Conservation (phyloP, 768 basidiomycete species). For the Suillus brevipes region DNA sequence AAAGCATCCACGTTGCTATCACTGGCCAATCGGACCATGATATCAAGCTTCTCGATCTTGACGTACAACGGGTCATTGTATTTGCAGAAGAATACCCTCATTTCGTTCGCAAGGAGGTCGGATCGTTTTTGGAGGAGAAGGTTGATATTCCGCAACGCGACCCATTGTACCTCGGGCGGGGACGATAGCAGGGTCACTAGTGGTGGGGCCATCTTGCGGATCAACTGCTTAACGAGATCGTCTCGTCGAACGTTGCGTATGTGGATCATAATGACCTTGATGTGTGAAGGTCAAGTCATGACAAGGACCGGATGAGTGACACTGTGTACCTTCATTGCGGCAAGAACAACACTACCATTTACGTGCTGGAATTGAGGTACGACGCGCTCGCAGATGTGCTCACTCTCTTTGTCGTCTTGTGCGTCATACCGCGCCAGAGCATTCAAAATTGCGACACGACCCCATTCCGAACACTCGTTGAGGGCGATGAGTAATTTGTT, state of each 20-base stretch:
- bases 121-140: conserved; percentile 91
- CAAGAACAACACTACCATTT: conserved; percentile 95
- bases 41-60: conserved; percentile 97
- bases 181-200: conserved; percentile 93
- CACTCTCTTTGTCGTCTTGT: conserved; percentile 90
- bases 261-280: conserved; percentile 95
- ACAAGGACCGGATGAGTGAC: conserved; percentile 14
- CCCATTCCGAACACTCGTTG: conserved; percentile 99
- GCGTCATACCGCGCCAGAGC: conserved; percentile 83
- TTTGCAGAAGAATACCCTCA: conserved; percentile 99
- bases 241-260: conserved; percentile 81
- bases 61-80: conserved; percentile 99
- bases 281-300: conserved; percentile 2
- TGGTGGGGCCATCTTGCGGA: conserved; percentile 98
- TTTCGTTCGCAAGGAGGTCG: conserved; percentile 90
- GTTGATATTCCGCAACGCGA: conserved; percentile 94
- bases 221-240: conserved; percentile 79
- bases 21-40: conserved; percentile 91
- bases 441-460: conserved; percentile 88
- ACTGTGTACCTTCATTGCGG: conserved; percentile 78
- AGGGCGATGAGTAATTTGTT: conserved; percentile 91
- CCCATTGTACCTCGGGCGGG: conserved; percentile 98
- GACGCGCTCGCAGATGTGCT: conserved; percentile 98
- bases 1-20: conserved; percentile 95
- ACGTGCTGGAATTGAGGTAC: conserved; percentile 98